phyloP scores from a whole-genome alignment of 495 filamentous ascomycete genomes.

The Astrocystis sublimbata region DNA sequence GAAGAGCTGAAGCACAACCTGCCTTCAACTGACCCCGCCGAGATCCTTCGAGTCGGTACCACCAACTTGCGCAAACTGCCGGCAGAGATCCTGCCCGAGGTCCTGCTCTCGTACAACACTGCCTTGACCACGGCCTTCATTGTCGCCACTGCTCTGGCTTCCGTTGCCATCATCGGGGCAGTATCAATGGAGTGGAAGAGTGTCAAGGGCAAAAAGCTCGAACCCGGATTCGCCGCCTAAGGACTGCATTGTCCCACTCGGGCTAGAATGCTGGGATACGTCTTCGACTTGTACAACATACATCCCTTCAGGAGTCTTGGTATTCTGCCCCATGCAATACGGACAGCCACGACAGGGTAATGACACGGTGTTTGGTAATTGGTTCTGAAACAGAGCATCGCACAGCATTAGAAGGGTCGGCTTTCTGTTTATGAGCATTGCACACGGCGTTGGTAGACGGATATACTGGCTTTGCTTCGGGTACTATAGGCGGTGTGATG shows the following conservation, averaged over 20 bases:
- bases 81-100: constrained; percentile 47
- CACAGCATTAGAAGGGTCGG: not conserved
- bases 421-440: constrained; percentile 9
- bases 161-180: constrained; percentile 61
- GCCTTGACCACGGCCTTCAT: constrained; percentile 69
- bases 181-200: constrained; percentile 72
- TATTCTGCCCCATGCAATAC: not conserved
- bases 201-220: constrained; percentile 82
- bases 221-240: constrained; percentile 58
- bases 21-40: constrained; percentile 50
- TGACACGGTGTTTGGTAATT: not conserved
- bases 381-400: not conserved
- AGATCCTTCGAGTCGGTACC: constrained; percentile 63
- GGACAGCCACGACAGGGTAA: not conserved
- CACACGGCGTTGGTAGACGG: constrained; percentile 1
- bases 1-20: constrained; percentile 52
- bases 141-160: constrained; percentile 64
- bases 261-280: not conserved
- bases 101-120: constrained; percentile 70
- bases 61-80: constrained; percentile 61
- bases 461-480: not conserved
- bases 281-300: not conserved
- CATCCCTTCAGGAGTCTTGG: not conserved
- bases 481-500: not conserved
- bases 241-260: too few species aligned